Conservation (phyloP, 2,329 filamentous ascomycete species). For the Penicillium expansum region DNA sequence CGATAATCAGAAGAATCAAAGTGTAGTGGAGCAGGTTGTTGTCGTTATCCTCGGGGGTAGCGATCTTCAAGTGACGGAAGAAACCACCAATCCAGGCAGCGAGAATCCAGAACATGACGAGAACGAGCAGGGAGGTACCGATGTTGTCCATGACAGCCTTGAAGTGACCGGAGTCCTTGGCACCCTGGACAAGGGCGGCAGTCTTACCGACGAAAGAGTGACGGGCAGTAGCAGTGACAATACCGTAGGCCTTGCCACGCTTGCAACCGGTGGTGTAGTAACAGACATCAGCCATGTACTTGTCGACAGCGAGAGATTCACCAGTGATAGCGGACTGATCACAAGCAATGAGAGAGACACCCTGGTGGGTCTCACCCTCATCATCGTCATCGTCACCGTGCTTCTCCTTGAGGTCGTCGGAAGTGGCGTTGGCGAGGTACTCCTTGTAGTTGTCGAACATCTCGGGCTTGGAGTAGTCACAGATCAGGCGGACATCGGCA, state of each 20-base stretch:
- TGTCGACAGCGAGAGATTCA: conserved; percentile 65
- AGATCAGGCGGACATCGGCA: conserved; percentile 69
- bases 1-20: conserved; percentile 70
- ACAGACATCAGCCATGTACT: conserved; percentile 67
- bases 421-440: conserved; percentile 60
- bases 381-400: conserved; percentile 57
- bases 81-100: conserved; percentile 75
- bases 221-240: conserved; percentile 65
- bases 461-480: conserved; percentile 66
- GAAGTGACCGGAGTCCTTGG: conserved; percentile 74
- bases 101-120: conserved; percentile 76
- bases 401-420: conserved; percentile 60
- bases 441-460: conserved; percentile 66
- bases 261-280: conserved; percentile 82
- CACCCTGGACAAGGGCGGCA: conserved; percentile 69
- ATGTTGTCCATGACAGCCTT: conserved; percentile 83
- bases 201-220: conserved; percentile 76
- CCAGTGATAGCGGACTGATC: conserved; percentile 80
- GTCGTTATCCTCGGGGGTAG: conserved; percentile 51
- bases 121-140: conserved; percentile 68
- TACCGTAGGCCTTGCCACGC: conserved; percentile 71
- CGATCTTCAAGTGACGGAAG: conserved; percentile 67
- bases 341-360: conserved; percentile 64
- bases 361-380: conserved; percentile 61
- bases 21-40: conserved; percentile 67